These are phyloP conservation scores for Rhododendron molle DNA, from an alignment of 148 eudicot species.

Conservation along the genomic window DNA sequence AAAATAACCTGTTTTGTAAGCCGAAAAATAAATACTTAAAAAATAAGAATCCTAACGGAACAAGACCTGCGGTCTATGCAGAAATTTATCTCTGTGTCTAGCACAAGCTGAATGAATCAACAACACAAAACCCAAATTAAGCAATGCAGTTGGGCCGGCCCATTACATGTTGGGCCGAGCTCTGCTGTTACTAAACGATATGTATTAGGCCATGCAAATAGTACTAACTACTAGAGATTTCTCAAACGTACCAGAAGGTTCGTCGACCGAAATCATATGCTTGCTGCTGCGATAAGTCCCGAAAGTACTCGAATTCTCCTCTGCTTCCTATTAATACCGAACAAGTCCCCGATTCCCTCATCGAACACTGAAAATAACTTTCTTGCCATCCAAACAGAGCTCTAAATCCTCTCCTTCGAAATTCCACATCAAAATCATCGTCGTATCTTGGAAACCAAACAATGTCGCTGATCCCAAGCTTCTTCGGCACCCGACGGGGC, in stretches of 20 bases:
- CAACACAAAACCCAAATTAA: neutral
- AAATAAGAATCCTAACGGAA: too few relatives aligned
- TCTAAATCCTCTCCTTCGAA: neutral
- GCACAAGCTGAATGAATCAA: too few relatives aligned
- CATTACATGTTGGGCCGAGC: neutral
- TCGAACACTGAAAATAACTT: neutral
- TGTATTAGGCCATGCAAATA: neutral
- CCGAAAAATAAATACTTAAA: too few relatives aligned
- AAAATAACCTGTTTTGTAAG: too few relatives aligned
- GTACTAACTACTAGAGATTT: neutral
- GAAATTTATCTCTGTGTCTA: too few relatives aligned
- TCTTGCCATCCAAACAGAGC: neutral
- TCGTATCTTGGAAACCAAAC: neutral
- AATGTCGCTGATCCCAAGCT: conserved; percentile 38
- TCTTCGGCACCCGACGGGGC: conserved; percentile 23
- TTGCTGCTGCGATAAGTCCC: neutral
- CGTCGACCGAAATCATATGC: neutral
- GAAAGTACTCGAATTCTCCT: neutral
- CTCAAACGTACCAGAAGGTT: neutral
- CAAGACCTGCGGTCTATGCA: too few relatives aligned
- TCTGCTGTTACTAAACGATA: neutral
- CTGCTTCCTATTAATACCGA: neutral
- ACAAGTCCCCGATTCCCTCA: neutral
- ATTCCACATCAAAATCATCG: too few relatives aligned
- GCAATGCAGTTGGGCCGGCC: neutral